Conservation (phyloP, 83 land plant species). For the Larix sibirica region DNA sequence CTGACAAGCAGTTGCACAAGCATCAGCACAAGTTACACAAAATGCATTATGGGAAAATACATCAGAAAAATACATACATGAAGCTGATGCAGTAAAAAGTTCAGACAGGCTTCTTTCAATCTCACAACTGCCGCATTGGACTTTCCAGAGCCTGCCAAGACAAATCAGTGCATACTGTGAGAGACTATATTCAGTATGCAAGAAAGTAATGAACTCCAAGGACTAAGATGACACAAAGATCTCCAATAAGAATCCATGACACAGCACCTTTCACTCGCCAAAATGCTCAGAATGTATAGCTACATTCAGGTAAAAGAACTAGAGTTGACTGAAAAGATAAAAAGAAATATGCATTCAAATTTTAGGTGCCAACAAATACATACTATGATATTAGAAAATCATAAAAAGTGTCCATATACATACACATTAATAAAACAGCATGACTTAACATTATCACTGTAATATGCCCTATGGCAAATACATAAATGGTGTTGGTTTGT, state of each 20-base stretch:
- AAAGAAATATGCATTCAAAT: not conserved
- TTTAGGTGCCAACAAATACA: not conserved
- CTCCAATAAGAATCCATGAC: not conserved
- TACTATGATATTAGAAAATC: too few species aligned
- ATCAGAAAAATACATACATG: slow-evolving; percentile 2
- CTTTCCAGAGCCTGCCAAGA: slow-evolving; percentile 61
- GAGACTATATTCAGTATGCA: not conserved
- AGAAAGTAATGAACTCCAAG: not conserved
- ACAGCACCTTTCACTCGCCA: not conserved
- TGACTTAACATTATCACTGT: too few species aligned
- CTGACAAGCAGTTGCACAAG: not conserved
- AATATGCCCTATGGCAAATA: too few species aligned
- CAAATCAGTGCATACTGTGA: not conserved
- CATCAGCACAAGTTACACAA: not conserved
- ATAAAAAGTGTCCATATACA: too few species aligned
- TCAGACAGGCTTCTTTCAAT: slow-evolving; percentile 49
- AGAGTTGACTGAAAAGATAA: not conserved
- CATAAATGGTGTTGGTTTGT: too few species aligned
- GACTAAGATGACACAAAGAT: too few species aligned
- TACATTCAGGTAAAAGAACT: not conserved
- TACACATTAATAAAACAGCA: too few species aligned
- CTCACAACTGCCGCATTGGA: slow-evolving; percentile 50
- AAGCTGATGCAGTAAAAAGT: slow-evolving; percentile 47
- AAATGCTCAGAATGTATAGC: not conserved
- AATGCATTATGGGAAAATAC: not conserved